Evolutionary conservation across 176 grass and related monocot species (phyloP), one percentile per base, ranked within the genome.

Genomic region (Paspalum vaginatum): DNA sequence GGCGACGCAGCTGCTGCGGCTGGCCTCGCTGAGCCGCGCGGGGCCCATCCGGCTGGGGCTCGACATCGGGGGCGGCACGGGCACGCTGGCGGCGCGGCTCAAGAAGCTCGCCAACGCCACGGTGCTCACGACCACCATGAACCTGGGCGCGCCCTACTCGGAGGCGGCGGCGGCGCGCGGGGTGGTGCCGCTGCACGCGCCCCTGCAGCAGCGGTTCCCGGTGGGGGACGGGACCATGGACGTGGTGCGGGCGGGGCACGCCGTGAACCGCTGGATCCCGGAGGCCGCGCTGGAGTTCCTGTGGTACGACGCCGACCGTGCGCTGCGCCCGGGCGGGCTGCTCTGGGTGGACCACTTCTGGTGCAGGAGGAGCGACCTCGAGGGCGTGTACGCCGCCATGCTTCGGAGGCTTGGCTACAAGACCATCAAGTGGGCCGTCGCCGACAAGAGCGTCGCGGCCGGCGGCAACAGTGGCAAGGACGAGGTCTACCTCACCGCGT

Each of bases 221-320:
- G 77, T 97, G 4, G 87, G 82, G 41, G 95, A 97, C 74, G 89
- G 72, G 8, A 75, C 93, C 46, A 85, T 97, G 78, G 95, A 97
- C 77, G 62, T 97, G 74, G 92, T 97, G 45, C 91, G 95, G 5
- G 81, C 89, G 63, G 95, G 95, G 2, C 95, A 94, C 78, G 95
- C 95, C 16, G 92, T 97, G 21, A 97, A 97, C 95, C 85, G 95
- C 40, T 97, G 95, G 95, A 94, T 97, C 75, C 95, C 95, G 27
- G 83, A 81, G 78, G 76, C 76, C 65, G 87, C 77, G 13, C 83
- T 97, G 15, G 95, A 94, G 85, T 94, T 97, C 87, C 75, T 97
- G 73, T 84, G 93, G 82, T 97, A 97, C 85, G 95, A 97, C 63
- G 85, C 90, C 21, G 95, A 94, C 83, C 45, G 95, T 6, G 92